A percentile compares a stretch with the other conserved stretches of the same genome.
Conservation (phyloP, 306 rosid species). For the Vachellia collinsii region DNA sequence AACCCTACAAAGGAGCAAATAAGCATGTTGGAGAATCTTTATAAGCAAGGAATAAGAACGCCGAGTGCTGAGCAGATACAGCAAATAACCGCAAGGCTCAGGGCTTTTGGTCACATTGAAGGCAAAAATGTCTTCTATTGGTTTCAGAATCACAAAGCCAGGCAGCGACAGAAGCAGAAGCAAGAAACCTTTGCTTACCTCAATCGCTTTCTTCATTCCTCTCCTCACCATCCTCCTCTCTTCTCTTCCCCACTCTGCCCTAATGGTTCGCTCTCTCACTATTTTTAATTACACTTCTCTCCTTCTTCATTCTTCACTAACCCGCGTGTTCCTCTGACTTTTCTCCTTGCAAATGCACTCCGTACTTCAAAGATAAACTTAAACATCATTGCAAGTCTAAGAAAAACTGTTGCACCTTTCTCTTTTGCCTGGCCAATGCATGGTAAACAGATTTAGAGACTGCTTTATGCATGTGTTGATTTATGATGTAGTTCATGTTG, state of each 20-base stretch:
- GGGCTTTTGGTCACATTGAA: conserved; percentile 77
- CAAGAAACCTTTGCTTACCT: conserved; percentile 64
- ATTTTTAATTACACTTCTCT: background rate
- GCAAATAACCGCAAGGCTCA: conserved; percentile 67
- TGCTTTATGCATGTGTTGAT: background rate
- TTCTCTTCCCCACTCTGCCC: conserved; percentile 49
- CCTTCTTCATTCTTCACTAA: background rate
- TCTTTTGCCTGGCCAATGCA: background rate
- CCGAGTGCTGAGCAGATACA: conserved; percentile 87
- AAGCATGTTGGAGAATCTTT: conserved; percentile 68
- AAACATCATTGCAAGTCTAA: background rate
- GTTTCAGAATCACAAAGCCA: conserved; percentile 97
- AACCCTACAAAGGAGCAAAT: conserved; percentile 94
- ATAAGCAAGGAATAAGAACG: conserved; percentile 80
- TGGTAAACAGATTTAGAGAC: background rate
- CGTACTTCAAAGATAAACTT: background rate
- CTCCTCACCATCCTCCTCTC: background rate
- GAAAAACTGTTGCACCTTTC: background rate
- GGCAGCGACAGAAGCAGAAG: conserved; percentile 91
- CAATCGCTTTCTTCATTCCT: conserved; percentile 50
- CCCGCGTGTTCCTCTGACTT: background rate
- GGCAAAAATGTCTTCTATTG: conserved; percentile 96
- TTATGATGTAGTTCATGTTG: no score
- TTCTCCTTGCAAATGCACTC: conserved; percentile 7
- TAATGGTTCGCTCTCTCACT: conserved; percentile 45